Percentiles rank a stretch among this genome's conserved stretches.
These are phyloP conservation scores for Lachnellula willkommii DNA, from an alignment of 2,329 filamentous ascomycete genomes.

Conservation along the genomic window DNA sequence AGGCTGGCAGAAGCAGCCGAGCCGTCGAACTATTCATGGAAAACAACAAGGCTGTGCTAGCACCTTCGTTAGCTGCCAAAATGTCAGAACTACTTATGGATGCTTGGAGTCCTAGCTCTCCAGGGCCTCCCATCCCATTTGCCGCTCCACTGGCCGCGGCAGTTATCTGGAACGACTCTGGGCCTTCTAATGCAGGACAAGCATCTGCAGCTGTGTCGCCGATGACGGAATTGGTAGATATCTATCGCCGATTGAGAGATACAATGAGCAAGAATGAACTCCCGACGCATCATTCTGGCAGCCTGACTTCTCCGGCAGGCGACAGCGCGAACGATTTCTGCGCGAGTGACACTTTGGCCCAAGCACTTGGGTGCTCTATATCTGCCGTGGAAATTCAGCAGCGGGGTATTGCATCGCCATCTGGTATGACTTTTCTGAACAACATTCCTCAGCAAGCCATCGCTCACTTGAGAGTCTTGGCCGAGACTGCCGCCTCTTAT, in stretches of 20 bases:
- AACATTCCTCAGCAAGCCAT: constrained; percentile 79
- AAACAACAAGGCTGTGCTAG: constrained; percentile 23
- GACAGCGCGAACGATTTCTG: constrained; percentile 41
- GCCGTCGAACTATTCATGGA: constrained; percentile 24
- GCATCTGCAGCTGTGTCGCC: constrained; percentile 36
- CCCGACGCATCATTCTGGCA: constrained; percentile 32
- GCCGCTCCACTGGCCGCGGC: constrained; percentile 25
- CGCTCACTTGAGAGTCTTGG: constrained; percentile 80
- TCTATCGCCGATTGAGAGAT: constrained; percentile 56
- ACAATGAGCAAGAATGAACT: constrained; percentile 54
- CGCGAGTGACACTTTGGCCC: constrained; percentile 55
- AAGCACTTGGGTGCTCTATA: constrained; percentile 75
- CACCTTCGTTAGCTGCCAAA: constrained; percentile 18
- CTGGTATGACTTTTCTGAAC: constrained; percentile 70
- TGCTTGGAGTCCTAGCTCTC: constrained; percentile 28
- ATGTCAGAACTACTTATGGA: constrained; percentile 27
- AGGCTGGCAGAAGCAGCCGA: constrained; percentile 8
- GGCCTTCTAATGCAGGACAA: constrained; percentile 34
- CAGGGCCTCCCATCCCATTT: constrained; percentile 8
- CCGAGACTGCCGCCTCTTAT: constrained; percentile 84
- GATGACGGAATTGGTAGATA: constrained; percentile 51
- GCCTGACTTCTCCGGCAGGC: background rate
- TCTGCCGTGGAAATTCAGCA: constrained; percentile 87
- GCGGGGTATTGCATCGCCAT: constrained; percentile 71
- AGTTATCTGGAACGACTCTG: constrained; percentile 30